phyloP scores from a whole-genome alignment of 768 basidiomycete genomes.

The Auricularia cornea region DNA sequence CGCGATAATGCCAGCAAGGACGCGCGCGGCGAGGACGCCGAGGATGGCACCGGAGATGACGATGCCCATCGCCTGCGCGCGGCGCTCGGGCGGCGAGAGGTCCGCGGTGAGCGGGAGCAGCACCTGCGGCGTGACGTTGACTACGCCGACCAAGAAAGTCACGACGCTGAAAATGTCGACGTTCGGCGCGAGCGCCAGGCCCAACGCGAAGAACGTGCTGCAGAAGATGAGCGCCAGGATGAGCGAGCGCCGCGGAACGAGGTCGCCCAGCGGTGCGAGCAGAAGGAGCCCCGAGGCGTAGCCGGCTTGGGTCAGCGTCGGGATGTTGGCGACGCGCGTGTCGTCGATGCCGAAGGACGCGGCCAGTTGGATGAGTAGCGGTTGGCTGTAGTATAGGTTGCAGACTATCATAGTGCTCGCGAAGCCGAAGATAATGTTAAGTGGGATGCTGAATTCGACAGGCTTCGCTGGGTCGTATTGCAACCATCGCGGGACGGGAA shows the following conservation, averaged over 20 bases:
- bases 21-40: conserved; percentile 66
- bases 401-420: conserved; percentile 53
- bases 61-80: conserved; percentile 70
- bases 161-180: conserved; percentile 56
- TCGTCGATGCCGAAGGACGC: conserved; percentile 19
- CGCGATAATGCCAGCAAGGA: conserved; percentile 64
- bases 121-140: conserved; percentile 48
- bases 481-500: conserved; percentile 53
- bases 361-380: conserved; percentile 43
- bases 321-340: conserved; percentile 20
- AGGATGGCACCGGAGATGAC: conserved; percentile 43
- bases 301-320: conserved; percentile 23
- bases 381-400: conserved; percentile 71
- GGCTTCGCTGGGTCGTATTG: conserved; percentile 44
- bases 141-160: conserved; percentile 61
- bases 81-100: conserved; percentile 62
- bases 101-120: conserved; percentile 73
- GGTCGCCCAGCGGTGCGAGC: conserved; percentile 76
- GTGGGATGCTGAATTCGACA: conserved; percentile 41
- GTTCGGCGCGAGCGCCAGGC: conserved; percentile 52
- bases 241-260: conserved; percentile 66
- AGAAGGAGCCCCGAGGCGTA: conserved; percentile 68
- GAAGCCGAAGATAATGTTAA: conserved; percentile 56
- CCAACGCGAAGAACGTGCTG: conserved; percentile 57
- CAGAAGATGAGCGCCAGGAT: conserved; percentile 50